phyloP scores from a whole-genome alignment of 768 basidiomycete genomes.

The Hebeloma cylindrosporum region DNA sequence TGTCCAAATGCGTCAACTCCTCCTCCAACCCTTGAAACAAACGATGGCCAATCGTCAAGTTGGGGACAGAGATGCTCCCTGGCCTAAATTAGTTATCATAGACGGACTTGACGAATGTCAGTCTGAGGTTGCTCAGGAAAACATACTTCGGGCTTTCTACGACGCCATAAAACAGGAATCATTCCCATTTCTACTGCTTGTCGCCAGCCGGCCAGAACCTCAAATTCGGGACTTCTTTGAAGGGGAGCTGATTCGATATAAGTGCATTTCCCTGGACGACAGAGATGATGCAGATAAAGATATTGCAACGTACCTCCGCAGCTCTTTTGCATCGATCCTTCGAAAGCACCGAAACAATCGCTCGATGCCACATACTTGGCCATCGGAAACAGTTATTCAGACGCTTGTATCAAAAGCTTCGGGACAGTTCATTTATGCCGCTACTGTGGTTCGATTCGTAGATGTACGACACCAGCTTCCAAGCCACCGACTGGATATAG shows the following conservation, averaged over 20 bases:
- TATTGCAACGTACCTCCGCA: slow-evolving; percentile 4
- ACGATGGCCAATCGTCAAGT: background rate
- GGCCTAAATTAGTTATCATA: slow-evolving; percentile 19
- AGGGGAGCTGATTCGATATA: background rate
- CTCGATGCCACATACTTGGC: slow-evolving; percentile 1
- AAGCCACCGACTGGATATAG: slow-evolving; percentile 1
- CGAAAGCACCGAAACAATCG: background rate
- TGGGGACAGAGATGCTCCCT: background rate
- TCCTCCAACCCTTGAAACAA: slow-evolving; percentile 7
- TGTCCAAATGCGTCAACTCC: slow-evolving; percentile 7
- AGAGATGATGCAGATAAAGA: slow-evolving; percentile 1
- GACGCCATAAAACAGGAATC: background rate
- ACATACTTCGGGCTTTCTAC: slow-evolving; percentile 11
- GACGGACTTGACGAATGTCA: slow-evolving; percentile 27
- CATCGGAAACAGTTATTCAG: background rate
- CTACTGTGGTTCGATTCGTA: slow-evolving; percentile 13
- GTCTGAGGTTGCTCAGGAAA: slow-evolving; percentile 1
- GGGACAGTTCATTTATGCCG: slow-evolving; percentile 14
- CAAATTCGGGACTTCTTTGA: slow-evolving; percentile 7
- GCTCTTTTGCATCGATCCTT: slow-evolving; percentile 1
- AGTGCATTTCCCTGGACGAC: slow-evolving; percentile 5
- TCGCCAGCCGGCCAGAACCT: slow-evolving; percentile 8
- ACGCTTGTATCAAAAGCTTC: slow-evolving; percentile 3
- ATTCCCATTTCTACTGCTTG: slow-evolving; percentile 5
- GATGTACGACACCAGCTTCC: background rate